phyloP scores from a whole-genome alignment of 306 rosid species.

The Mimosa bimucronata region DNA sequence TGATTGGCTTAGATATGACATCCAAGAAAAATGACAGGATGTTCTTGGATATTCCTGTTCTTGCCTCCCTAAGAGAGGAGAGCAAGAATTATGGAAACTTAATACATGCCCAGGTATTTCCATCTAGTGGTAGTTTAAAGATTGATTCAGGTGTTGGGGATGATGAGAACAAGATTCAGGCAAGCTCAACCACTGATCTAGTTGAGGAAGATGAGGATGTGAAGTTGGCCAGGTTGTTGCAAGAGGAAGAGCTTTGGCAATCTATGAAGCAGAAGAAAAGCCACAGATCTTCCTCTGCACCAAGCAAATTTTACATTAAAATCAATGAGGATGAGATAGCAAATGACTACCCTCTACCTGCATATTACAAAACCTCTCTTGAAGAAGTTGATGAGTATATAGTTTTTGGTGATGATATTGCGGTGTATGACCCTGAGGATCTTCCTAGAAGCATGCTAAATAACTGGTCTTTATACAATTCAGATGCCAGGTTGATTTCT shows the following conservation, averaged over 20 bases:
- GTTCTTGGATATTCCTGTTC: slow-evolving; percentile 70
- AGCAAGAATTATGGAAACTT: slow-evolving; percentile 50
- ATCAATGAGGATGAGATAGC: slow-evolving; percentile 95
- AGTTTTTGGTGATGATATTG: slow-evolving; percentile 63
- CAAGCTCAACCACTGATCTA: slow-evolving; percentile 36
- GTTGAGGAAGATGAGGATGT: slow-evolving; percentile 70
- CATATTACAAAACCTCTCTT: slow-evolving; percentile 71
- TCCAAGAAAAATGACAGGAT: slow-evolving; percentile 60
- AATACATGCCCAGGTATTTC: slow-evolving; percentile 39
- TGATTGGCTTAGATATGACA: slow-evolving; percentile 75
- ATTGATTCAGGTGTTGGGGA: slow-evolving; percentile 51
- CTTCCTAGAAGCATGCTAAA: slow-evolving; percentile 89
- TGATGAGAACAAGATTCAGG: slow-evolving; percentile 40
- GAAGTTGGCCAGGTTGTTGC: slow-evolving; percentile 79
- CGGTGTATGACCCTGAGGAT: slow-evolving; percentile 56
- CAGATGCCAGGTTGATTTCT: slow-evolving; percentile 84
- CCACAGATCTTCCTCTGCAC: slow-evolving; percentile 45
- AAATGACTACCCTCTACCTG: slow-evolving; percentile 92
- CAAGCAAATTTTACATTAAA: slow-evolving; percentile 75
- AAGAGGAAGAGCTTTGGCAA: slow-evolving; percentile 85
- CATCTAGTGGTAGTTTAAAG: slow-evolving; percentile 55
- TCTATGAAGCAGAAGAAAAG: slow-evolving; percentile 69
- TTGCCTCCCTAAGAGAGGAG: slow-evolving; percentile 69
- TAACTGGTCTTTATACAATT: slow-evolving; percentile 86
- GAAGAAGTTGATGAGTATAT: slow-evolving; percentile 80